Evolutionary conservation across 805 yeast species (phyloP), one percentile per base, ranked within the genome.

Genomic region (Tetrapisispora iriomotensis): DNA sequence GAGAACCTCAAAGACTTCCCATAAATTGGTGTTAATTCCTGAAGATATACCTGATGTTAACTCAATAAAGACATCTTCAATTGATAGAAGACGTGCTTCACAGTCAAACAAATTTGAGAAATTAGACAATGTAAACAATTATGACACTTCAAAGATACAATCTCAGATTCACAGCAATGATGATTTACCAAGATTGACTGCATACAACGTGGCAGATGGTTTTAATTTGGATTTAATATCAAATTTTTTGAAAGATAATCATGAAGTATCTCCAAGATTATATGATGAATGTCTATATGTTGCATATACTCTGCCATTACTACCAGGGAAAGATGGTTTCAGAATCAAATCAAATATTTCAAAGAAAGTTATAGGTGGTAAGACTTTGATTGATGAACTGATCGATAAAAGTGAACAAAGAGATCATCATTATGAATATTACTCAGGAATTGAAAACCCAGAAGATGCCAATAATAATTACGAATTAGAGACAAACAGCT

Each of bases 201-300:
- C 97, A 1, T 90, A 90, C 61, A 74, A 86, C 47, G 80, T 88
- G 5, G 79, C 95, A 14, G 96, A 86, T 42, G 84, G 82, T 24
- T 79, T 86, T 52, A 71, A 83, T 50, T 61, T 92, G 38, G 67
- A 68, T 24, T 65, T 72, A 6, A 75, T 86, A 2, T 70, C 81
- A 1, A 68, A 70, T 33, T 90, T 85, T 49, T 62, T 92, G 22
- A 65, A 71, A 29, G 65, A 72, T 7, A 68, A 78, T 32, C 98
- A 90, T 60, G 79, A 80, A 50, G 94, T 88, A 1, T 74, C 83
- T 6, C 95, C 96, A 1, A 67, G 96, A 45, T 57, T 82, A 23
- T 90, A 90, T 51, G 96, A 90, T 60, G 96, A 90, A 50, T 94
- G 86, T n/a, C 62, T 92, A 19, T 90, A 88, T 53, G 90, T 83